phyloP scores from a whole-genome alignment of 163 green algal species.

The Chloromonas sp. region DNA sequence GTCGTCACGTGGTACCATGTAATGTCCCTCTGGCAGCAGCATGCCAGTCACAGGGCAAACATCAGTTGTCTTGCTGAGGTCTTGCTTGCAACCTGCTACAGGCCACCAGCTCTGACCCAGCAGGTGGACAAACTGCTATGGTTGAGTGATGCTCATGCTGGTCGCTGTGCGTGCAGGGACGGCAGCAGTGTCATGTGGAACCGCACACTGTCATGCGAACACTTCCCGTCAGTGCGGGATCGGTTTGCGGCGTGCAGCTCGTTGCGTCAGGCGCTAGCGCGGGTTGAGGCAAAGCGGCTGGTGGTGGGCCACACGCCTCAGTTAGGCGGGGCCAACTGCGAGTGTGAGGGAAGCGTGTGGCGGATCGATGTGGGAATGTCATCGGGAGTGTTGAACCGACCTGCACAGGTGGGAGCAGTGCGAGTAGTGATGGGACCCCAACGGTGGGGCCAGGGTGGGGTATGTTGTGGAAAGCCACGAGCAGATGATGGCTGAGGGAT shows the following conservation, averaged over 20 bases:
- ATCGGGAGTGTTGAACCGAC: constrained; percentile 74
- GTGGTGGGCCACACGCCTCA: constrained; percentile 90
- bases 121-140: background rate
- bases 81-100: background rate
- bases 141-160: background rate
- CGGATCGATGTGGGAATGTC: constrained; percentile 89
- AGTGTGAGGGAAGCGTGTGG: constrained; percentile 81
- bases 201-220: constrained; percentile 59
- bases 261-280: constrained; percentile 49
- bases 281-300: constrained; percentile 60
- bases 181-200: constrained; percentile 86
- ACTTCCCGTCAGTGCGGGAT: constrained; percentile 55
- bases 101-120: too few relatives aligned
- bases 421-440: background rate
- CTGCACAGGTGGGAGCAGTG: constrained; percentile 52
- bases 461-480: too few relatives aligned
- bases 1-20: too few relatives aligned
- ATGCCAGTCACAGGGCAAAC: too few relatives aligned
- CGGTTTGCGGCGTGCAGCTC: constrained; percentile 54
- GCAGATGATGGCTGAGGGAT: too few relatives aligned
- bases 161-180: constrained; percentile 24
- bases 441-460: background rate
- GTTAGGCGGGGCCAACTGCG: constrained; percentile 71
- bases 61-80: too few relatives aligned
- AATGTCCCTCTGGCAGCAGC: too few relatives aligned